These are phyloP conservation scores for Schwanniomyces pseudopolymorphus DNA, from an alignment of 805 yeast species.

Conservation along the genomic window DNA sequence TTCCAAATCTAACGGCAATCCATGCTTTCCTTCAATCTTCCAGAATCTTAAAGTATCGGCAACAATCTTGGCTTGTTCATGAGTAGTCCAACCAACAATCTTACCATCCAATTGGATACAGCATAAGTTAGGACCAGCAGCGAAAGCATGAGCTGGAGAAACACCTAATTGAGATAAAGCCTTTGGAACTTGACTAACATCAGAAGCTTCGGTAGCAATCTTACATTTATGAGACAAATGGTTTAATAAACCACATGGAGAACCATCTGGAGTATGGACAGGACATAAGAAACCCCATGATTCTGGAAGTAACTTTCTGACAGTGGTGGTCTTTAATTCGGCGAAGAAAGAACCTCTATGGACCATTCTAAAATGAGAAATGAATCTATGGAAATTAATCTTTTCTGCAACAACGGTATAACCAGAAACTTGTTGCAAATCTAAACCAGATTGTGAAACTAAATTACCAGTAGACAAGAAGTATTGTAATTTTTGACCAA, in stretches of 20 bases:
- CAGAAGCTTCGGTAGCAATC: slow-evolving; percentile 74
- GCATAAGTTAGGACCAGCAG: slow-evolving; percentile 85
- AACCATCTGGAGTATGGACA: slow-evolving; percentile 99
- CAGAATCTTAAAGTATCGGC: slow-evolving; percentile 89
- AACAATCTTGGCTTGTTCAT: slow-evolving; percentile 78
- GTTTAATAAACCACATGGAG: slow-evolving; percentile 97
- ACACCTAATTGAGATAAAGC: slow-evolving; percentile 75
- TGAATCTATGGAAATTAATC: slow-evolving; percentile 93
- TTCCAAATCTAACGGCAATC: slow-evolving; percentile 85
- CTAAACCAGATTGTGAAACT: slow-evolving; percentile 95
- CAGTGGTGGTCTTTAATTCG: slow-evolving; percentile 95
- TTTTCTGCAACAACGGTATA: slow-evolving; percentile 98
- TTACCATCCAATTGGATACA: slow-evolving; percentile 94
- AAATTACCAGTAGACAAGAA: slow-evolving; percentile 96
- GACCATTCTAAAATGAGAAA: slow-evolving; percentile 99
- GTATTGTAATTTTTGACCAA: slow-evolving; percentile 91
- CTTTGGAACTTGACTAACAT: slow-evolving; percentile 68
- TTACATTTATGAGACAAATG: slow-evolving; percentile 95
- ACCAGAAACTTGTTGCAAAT: slow-evolving; percentile 96
- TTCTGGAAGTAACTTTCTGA: slow-evolving; percentile 92
- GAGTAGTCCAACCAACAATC: slow-evolving; percentile 92
- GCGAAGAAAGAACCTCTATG: slow-evolving; percentile 99
- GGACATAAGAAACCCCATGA: slow-evolving; percentile 99
- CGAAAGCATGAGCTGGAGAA: slow-evolving; percentile 71
- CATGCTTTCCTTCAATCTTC: slow-evolving; percentile 81